phyloP scores from a whole-genome alignment of 148 eudicot species.

The Heliosperma pusillum region DNA sequence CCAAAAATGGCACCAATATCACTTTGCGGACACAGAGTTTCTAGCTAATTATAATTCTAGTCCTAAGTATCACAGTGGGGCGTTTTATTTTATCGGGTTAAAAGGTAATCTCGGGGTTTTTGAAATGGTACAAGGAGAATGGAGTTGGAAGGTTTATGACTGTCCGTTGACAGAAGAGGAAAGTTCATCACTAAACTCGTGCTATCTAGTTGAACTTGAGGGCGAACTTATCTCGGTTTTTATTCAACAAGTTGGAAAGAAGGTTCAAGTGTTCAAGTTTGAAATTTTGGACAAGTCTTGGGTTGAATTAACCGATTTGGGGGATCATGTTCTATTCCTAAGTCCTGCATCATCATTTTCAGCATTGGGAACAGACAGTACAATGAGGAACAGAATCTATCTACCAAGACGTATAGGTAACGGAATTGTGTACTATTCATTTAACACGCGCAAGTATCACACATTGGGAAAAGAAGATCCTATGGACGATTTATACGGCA shows the following conservation, averaged over 20 bases:
- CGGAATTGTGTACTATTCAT: too few species aligned
- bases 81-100: too few species aligned
- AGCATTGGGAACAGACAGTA: background rate
- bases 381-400: too few species aligned
- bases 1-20: background rate
- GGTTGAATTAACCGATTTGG: slow-evolving; percentile 5
- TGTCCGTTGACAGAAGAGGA: background rate
- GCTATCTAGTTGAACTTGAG: too few species aligned
- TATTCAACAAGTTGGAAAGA: background rate
- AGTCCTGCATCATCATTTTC: background rate
- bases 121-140: background rate
- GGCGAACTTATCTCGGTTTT: background rate
- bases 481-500: too few species aligned
- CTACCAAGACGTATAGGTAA: background rate
- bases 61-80: background rate
- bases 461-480: background rate
- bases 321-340: too few species aligned
- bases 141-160: background rate
- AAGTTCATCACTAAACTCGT: background rate
- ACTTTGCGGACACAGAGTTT: background rate
- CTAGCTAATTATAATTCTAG: background rate
- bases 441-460: too few species aligned
- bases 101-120: slow-evolving; percentile 1
- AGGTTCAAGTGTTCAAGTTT: too few species aligned
- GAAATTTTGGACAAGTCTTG: background rate